phyloP scores from a whole-genome alignment of 1,284 basidiomycete species.

The Sporisorium exsertum region DNA sequence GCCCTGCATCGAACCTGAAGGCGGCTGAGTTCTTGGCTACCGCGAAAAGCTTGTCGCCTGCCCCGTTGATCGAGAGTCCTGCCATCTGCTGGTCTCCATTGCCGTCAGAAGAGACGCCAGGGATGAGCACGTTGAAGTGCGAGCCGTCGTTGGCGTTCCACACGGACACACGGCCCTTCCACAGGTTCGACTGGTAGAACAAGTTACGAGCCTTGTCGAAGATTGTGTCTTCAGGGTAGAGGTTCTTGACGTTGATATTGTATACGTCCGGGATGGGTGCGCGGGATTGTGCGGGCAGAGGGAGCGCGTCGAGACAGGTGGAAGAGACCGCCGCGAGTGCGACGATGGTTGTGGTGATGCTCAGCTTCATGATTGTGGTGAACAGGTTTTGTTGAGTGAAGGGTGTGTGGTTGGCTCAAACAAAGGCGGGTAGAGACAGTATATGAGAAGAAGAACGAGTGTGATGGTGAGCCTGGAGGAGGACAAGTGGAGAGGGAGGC shows the following conservation, averaged over 20 bases:
- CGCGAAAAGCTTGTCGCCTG: constrained; percentile 58
- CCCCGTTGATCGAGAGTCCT: constrained; percentile 56
- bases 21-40: constrained; percentile 63
- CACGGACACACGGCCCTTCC: constrained; percentile 59
- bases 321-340: constrained; percentile 19
- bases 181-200: constrained; percentile 66
- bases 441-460: constrained; percentile 4
- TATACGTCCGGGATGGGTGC: constrained; percentile 50
- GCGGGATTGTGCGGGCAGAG: constrained; percentile 10
- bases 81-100: constrained; percentile 65
- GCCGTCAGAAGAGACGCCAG: constrained; percentile 54
- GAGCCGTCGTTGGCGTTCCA: constrained; percentile 37
- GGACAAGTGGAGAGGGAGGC: not conserved
- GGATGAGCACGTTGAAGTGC: constrained; percentile 61
- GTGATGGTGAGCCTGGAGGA: constrained; percentile 2
- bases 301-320: constrained; percentile 10
- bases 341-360: constrained; percentile 13
- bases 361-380: constrained; percentile 24
- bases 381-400: too few relatives aligned
- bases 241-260: constrained; percentile 57
- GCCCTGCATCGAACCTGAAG: constrained; percentile 58
- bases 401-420: not conserved
- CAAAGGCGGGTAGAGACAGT: not conserved
- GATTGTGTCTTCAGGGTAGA: constrained; percentile 62
- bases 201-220: constrained; percentile 56